phyloP scores from a whole-genome alignment of 768 basidiomycete genomes.

The Termitomyces sp. region DNA sequence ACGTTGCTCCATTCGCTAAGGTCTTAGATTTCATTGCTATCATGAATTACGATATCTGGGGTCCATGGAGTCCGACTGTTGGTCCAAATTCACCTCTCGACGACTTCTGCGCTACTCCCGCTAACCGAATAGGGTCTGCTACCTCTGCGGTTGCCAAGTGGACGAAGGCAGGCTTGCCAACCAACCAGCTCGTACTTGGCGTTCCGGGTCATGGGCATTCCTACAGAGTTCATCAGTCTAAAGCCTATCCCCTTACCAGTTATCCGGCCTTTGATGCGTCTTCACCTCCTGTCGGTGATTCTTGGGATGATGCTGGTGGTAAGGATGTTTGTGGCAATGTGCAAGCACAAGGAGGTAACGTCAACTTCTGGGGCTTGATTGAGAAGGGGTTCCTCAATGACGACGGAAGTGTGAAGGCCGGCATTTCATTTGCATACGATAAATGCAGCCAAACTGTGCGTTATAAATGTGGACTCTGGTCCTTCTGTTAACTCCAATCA shows the following conservation, averaged over 20 bases:
- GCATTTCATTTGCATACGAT: slow-evolving; percentile 52
- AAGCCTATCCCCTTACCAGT: slow-evolving; percentile 41
- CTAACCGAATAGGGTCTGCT: slow-evolving; percentile 68
- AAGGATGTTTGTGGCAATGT: slow-evolving; percentile 52
- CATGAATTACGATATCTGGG: slow-evolving; percentile 74
- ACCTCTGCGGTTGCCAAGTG: slow-evolving; percentile 65
- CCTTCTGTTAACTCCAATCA: neutral
- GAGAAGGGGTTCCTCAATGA: slow-evolving; percentile 45
- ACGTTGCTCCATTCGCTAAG: slow-evolving; percentile 69
- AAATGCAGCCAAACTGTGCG: slow-evolving; percentile 69
- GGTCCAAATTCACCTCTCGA: slow-evolving; percentile 90
- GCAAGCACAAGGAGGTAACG: slow-evolving; percentile 44
- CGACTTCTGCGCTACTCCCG: slow-evolving; percentile 62
- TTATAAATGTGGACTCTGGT: slow-evolving; percentile 1
- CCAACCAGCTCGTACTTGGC: slow-evolving; percentile 65
- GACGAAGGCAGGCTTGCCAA: slow-evolving; percentile 73
- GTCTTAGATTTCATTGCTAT: slow-evolving; percentile 49
- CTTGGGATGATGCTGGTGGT: slow-evolving; percentile 52
- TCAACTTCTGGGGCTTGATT: slow-evolving; percentile 65
- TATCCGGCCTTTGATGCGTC: slow-evolving; percentile 50
- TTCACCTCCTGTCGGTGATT: slow-evolving; percentile 50
- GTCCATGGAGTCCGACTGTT: slow-evolving; percentile 53
- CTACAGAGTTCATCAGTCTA: slow-evolving; percentile 43
- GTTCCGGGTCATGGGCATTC: slow-evolving; percentile 83
- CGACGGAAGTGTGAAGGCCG: slow-evolving; percentile 40